Percentiles rank a stretch among this genome's conserved stretches.
These are phyloP conservation scores for Saururus chinensis DNA, from an alignment of 164 flowering plant genomes.

Conservation along the genomic window DNA sequence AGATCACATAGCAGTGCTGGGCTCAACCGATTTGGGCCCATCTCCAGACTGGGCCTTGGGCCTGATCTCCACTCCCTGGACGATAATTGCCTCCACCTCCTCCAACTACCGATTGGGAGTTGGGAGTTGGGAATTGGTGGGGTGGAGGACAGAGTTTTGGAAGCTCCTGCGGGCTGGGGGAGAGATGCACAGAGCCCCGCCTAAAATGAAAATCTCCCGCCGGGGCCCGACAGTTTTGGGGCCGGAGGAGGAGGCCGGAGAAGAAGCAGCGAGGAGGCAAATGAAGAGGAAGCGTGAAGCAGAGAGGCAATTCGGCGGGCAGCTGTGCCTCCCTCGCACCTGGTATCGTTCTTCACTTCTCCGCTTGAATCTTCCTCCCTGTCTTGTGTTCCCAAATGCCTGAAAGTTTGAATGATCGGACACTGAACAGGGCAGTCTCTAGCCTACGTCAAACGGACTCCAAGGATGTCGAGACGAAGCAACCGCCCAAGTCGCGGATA, in stretches of 20 bases:
- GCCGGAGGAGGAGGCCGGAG: background rate
- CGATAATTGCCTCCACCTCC: no score
- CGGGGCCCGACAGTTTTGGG: background rate
- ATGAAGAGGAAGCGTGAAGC: slow-evolving; percentile 1
- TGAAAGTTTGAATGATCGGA: background rate
- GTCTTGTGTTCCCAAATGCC: background rate
- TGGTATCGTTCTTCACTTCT: background rate
- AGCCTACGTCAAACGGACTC: background rate
- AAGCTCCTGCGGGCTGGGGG: no score
- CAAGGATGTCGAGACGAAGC: background rate
- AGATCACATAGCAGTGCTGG: no score
- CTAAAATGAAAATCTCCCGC: background rate
- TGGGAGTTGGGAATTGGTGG: no score
- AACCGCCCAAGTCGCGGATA: background rate
- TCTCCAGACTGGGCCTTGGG: no score
- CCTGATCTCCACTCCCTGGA: no score
- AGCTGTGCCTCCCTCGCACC: background rate
- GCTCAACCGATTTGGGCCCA: no score
- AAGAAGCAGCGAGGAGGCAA: background rate
- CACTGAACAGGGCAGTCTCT: background rate
- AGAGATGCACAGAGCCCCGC: no score
- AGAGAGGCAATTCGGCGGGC: background rate
- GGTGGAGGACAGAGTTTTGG: no score
- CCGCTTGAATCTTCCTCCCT: background rate
- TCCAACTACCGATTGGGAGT: no score